These are phyloP conservation scores for Linderina pennispora DNA, from an alignment of 192 early-diverging fungal genomes.

Conservation along the genomic window DNA sequence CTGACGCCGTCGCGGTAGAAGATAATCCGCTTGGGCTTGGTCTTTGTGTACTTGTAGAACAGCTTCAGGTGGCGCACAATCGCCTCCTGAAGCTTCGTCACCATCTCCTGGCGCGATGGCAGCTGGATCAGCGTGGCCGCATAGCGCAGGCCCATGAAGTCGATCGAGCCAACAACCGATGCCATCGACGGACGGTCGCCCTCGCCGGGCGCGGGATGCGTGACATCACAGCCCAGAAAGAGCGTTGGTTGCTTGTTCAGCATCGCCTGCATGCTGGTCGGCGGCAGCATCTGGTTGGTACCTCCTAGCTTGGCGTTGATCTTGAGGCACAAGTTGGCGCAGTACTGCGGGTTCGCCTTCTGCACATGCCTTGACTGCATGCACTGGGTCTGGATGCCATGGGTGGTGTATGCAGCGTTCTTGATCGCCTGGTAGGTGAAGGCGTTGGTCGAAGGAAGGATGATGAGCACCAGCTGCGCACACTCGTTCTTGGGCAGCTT, in stretches of 20 bases:
- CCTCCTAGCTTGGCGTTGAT: conserved; percentile 93
- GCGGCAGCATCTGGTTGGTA: conserved; percentile 65
- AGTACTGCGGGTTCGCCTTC: conserved; percentile 80
- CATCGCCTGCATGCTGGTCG: conserved; percentile 50
- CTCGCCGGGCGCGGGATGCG: conserved; percentile 72
- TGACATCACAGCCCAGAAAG: conserved; percentile 87
- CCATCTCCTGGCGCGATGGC: conserved; percentile 64
- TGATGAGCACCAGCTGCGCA: conserved; percentile 81
- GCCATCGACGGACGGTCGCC: conserved; percentile 65
- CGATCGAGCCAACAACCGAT: conserved; percentile 66
- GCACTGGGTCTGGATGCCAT: conserved; percentile 89
- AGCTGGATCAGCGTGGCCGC: conserved; percentile 60
- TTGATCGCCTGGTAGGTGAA: conserved; percentile 84
- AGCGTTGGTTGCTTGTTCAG: conserved; percentile 69
- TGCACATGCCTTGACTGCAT: conserved; percentile 77
- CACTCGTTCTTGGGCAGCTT: conserved; percentile 49
- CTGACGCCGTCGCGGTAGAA: conserved; percentile 91
- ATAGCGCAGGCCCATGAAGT: conserved; percentile 57
- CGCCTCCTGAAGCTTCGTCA: conserved; percentile 53
- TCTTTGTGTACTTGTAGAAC: conserved; percentile 50
- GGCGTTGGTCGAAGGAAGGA: conserved; percentile 75
- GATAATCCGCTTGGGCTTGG: conserved; percentile 67
- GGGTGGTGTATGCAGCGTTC: conserved; percentile 79
- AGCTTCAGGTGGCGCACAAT: conserved; percentile 64
- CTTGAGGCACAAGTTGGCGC: conserved; percentile 92